These are phyloP conservation scores for Chaetomiaceae sp. DNA, from an alignment of 2,329 filamentous ascomycete species.

Conservation along the genomic window DNA sequence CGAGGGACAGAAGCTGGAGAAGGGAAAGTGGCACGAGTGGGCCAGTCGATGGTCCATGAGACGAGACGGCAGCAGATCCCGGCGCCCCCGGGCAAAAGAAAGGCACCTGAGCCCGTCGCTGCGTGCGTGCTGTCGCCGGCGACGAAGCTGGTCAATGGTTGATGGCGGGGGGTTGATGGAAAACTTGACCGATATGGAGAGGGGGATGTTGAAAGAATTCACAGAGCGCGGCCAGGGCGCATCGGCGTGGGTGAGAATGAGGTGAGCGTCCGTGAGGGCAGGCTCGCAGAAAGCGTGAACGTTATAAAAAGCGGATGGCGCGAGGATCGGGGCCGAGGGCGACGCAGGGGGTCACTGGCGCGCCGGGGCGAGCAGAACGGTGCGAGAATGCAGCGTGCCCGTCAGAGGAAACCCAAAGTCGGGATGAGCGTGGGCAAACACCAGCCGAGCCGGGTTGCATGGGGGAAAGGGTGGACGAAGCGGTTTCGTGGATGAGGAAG, in stretches of 20 bases:
- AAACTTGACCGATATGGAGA: neutral
- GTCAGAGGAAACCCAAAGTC: neutral
- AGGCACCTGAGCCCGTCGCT: neutral
- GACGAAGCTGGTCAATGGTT: neutral
- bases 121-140: conserved; percentile 1
- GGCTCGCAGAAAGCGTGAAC: conserved; percentile 3
- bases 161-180: neutral
- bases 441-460: conserved; percentile 9
- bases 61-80: conserved; percentile 19
- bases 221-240: neutral
- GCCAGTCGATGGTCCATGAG: conserved; percentile 24
- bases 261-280: conserved; percentile 1
- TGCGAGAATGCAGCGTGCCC: conserved; percentile 1
- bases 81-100: conserved; percentile 12
- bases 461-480: neutral
- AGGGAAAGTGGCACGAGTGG: conserved; percentile 14
- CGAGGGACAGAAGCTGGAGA: conserved; percentile 6
- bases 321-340: too few species aligned
- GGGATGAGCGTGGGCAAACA: conserved; percentile 9
- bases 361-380: conserved; percentile 3
- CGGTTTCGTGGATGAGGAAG: conserved; percentile 12
- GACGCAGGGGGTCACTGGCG: neutral
- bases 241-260: neutral
- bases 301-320: conserved; percentile 7
- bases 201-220: neutral